Evolutionary conservation across 1,284 basidiomycete species (phyloP).

Genomic region (Fomes fomentarius): DNA sequence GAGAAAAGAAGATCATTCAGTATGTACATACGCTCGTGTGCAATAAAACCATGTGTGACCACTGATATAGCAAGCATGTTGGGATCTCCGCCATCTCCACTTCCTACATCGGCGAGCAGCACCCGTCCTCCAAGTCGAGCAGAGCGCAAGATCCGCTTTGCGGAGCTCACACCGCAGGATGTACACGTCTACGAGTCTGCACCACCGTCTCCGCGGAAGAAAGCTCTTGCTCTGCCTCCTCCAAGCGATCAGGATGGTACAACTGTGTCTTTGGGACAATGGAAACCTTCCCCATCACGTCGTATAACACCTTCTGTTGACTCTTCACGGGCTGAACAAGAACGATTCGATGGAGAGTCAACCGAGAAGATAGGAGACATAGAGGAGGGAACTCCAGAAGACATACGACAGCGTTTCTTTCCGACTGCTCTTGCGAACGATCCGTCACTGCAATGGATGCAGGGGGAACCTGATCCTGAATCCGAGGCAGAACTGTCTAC

Average conservation of each 20-base stretch:
- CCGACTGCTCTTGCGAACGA: slow-evolving; percentile 71
- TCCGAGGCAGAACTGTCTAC: slow-evolving; percentile 24
- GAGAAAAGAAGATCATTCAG: slow-evolving; percentile 28
- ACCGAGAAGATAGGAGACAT: slow-evolving; percentile 34
- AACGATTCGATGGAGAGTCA: not conserved
- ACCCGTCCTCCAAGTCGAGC: slow-evolving; percentile 46
- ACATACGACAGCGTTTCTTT: slow-evolving; percentile 86
- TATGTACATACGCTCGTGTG: slow-evolving; percentile 20
- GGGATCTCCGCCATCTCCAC: slow-evolving; percentile 31
- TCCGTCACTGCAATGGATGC: slow-evolving; percentile 80
- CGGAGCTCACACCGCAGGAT: slow-evolving; percentile 51
- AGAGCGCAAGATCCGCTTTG: slow-evolving; percentile 54
- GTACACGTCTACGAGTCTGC: slow-evolving; percentile 81
- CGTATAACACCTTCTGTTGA: not conserved
- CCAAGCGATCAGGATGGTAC: slow-evolving; percentile 46
- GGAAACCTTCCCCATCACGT: slow-evolving; percentile 17
- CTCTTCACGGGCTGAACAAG: not conserved
- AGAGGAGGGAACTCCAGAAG: slow-evolving; percentile 79
- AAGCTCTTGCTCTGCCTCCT: slow-evolving; percentile 49
- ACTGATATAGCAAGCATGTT: slow-evolving; percentile 17
- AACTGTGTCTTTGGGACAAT: slow-evolving; percentile 57
- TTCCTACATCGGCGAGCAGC: slow-evolving; percentile 32
- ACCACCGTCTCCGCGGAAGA: slow-evolving; percentile 69
- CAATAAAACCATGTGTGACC: slow-evolving; percentile 17
- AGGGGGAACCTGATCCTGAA: slow-evolving; percentile 32